phyloP scores from a whole-genome alignment of 2,329 filamentous ascomycete genomes.

The Cadophora gregata region DNA sequence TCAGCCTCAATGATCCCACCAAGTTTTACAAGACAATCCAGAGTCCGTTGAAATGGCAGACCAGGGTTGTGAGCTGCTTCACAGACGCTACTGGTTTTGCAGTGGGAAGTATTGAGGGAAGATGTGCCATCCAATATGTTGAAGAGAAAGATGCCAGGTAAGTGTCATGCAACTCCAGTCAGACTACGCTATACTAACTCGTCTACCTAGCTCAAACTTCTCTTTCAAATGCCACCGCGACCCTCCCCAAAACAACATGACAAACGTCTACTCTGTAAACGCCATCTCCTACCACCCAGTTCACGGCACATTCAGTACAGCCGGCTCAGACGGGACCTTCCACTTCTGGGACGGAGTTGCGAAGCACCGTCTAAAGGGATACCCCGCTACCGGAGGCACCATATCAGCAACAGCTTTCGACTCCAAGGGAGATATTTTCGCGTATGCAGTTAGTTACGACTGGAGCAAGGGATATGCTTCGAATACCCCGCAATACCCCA shows the following conservation, averaged over 20 bases:
- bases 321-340: constrained; percentile 94
- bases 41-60: constrained; percentile 98
- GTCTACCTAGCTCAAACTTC: constrained; percentile 76
- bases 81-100: constrained; percentile 90
- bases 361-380: constrained; percentile 89
- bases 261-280: constrained; percentile 94
- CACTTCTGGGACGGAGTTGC: constrained; percentile 96
- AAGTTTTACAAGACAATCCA: constrained; percentile 97
- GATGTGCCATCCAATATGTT: constrained; percentile 97
- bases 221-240: constrained; percentile 99
- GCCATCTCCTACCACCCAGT: constrained; percentile 96
- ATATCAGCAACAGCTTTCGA: constrained; percentile 95
- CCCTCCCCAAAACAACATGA: constrained; percentile 73
- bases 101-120: constrained; percentile 94
- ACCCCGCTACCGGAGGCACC: constrained; percentile 80
- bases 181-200: constrained; percentile 23
- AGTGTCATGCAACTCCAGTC: constrained; percentile 35
- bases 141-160: constrained; percentile 89
- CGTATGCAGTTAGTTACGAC: constrained; percentile 92
- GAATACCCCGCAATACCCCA: constrained; percentile 77
- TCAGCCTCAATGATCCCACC: constrained; percentile 86
- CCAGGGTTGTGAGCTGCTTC: constrained; percentile 93
- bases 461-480: constrained; percentile 95
- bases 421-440: constrained; percentile 81
- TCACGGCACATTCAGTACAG: constrained; percentile 98